Evolutionary conservation across 352 stramenopile species (phyloP), one percentile per base, ranked within the genome.

Genomic region (Lagenidium giganteum): DNA sequence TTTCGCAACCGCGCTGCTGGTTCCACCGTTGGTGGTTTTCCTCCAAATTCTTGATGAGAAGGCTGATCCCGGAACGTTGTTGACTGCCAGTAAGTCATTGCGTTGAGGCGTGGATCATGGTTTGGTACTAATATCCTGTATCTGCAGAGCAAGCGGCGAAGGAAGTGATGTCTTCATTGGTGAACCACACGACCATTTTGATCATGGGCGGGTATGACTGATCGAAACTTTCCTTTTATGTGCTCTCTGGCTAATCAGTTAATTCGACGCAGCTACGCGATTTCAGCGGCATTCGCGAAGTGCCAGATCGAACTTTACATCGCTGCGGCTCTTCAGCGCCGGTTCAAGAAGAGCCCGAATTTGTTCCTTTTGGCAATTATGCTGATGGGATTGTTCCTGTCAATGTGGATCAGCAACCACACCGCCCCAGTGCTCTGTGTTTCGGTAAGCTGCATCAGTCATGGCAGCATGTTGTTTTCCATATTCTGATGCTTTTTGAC

Each of bases 371-470:
- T 97, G 14, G 86, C 87, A 22, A 95, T 97, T 47, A 97, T 97
- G 88, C 66, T 96, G 37, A 95, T 96, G 83, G 88, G 87, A 13
- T 54, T 96, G 17, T 95, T 96, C 51, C 51, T 97, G 5, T 96
- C 85, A 9, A 96, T 95, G 81, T 95, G 87, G 83, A 96, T 97
- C 57, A 94, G 72, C 44, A 97, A 97, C 68, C 87, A 96, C 69
- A 97, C 88, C 1, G 87, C 88, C 6, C 87, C 88, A 4, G 87
- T 97, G 32, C 66, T 96, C n/a, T 96, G 87, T 45, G 82, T 96
- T 3, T 95, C 84, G 50, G 84, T 96, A 44, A 23, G 68, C 42
- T 21, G 1, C 12, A n/a, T n/a, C n/a, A n/a, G n/a, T n/a, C n/a
- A n/a, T n/a, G n/a, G n/a, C n/a, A n/a, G n/a, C n/a, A n/a, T n/a